Evolutionary conservation across 768 basidiomycete genomes (phyloP), one percentile per base, ranked within the genome.

Genomic region (Lactarius hatsudake): DNA sequence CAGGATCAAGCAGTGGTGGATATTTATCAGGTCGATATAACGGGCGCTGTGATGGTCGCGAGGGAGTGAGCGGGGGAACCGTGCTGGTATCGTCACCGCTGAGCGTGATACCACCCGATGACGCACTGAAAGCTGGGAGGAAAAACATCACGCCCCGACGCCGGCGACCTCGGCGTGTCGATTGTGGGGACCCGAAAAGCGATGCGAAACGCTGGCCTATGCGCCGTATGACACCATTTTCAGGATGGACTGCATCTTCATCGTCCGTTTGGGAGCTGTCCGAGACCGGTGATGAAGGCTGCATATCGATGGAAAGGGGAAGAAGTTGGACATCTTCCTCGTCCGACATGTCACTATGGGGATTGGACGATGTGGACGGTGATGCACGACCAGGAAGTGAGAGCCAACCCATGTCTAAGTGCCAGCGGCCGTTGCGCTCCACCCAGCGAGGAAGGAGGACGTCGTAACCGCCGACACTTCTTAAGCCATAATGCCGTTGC

Each of bases 371-470:
- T 20, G 51, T 36, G 15, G 69, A 61, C 9, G 59, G 28, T 61
- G 70, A 65, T 51, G 55, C 59, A 9, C 64, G 61, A 42, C 70
- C 68, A 20, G 84, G 81, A 61, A 84, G 79, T 28, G 81, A 78
- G 32, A 85, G 82, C 76, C 85, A 85, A 42, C 84, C 84, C 62
- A 91, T 79, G 73, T 91, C 87, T 63, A 93, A 78, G 65, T 90
- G 86, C 86, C 88, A 90, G 59, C 88, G 83, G 3, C 89, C 88
- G 65, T 88, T 85, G 60, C 86, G 83, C 63, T 86, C 84, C 62
- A 84, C 87, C 80, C 88, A 83, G 58, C 91, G 86, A 6, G 93
- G 91, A 65, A 93, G 81, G 58, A 91, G 78, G 17, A 94, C 86
- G 42, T 94, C 90, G 73, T 94, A 93, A 15, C 87, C 87, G 48